Evolutionary conservation across 768 basidiomycete species (phyloP), one percentile per base, ranked within the genome.

Genomic region (Cubamyces sp.): DNA sequence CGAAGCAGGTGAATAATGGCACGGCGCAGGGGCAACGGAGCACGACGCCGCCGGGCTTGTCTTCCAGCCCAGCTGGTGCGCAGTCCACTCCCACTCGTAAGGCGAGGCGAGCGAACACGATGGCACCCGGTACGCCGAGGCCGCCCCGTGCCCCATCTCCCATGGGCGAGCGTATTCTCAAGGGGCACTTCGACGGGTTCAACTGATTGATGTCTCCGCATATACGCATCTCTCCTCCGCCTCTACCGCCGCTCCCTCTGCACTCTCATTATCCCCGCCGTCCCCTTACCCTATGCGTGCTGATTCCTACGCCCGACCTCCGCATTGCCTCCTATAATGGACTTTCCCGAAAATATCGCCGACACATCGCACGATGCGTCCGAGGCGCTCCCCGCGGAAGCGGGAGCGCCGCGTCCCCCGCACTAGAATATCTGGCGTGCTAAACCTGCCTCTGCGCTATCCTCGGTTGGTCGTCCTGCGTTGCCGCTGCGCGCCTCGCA

Each of bases 131-230:
- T 15, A 81, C 81, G 52, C 81, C 81, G 11, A 86, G 83, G 57
- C 79, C 66, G 9, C 72, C 71, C 7, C 73, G 77, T 21, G 90
- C 89, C 3, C 92, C 91, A 19, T 92, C 90, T 41, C 92, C 92
- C 6, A 94, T 93, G 92, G 93, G 92, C 65, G 92, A 94, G 76
- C 82, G 92, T 61, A 93, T 94, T 62, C 82, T 94, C 67, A 94
- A 91, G 79, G 92, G 92, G 9, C 92, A 94, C 69, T 94, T 94
- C 68, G 92, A 94, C 71, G 88, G 92, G 51, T 94, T 94, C 80
- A 90, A 91, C 71, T 92, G 75, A 82, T 41, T 39, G 14, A 19
- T 4, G 18, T 41, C 7, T 8, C n/a, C 40, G 9, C 11, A 47
- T 41, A 45, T 34, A 43, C 41, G 9, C 2, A 25, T 23, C 21